Base-by-base conservation (phyloP, 2,329 filamentous ascomycete species). In the Trichoderma asperellum region DNA sequence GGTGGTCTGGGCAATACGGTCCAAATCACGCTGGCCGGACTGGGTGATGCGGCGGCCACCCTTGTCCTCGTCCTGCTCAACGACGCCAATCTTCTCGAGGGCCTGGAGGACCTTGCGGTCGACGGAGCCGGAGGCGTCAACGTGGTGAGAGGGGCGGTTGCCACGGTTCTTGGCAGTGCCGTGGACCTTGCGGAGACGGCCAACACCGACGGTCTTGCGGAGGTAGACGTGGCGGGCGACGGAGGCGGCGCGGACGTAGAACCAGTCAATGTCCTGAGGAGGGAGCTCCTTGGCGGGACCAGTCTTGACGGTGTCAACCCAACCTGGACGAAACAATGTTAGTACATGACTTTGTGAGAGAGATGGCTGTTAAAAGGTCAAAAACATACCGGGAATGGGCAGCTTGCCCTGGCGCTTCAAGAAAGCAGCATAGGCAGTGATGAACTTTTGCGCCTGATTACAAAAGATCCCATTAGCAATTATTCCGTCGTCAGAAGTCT, bases 271-370 rank as follows among this genome's bases (percentile, higher is more conserved):
- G 84, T 94, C 92, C 90, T 98, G 94, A 80, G 95, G 96, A 80
- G 95, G 95, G 78, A 99, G 92, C 88, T 99, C 96, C 86, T 97
- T 97, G 83, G 92, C 92, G 82, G 91, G 89, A 80, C 93, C 95
- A 78, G 95, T 97, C 92, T 99, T 99, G 87, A 98, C 96, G 81
- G 95, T 97, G 83, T 99, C 96, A 84, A 97, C 95, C 95, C 95
- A 98, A 88, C 93, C 94, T 96, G 71, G 2, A 5, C 5, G 11
- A 21, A 43, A 18, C 7, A 21, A 5, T 62, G 52, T 68, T 47
- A 63, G 58, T 49, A 57, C 27, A 24, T 4, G 6, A 8, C n/a
- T n/a, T 8, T n/a, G 5, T 1, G 18, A 5, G 6, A 8, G 24
- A 29, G 6, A 1, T 29, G 52, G 49, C 35, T 5, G 21, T 1